Evolutionary conservation across 2,329 filamentous ascomycete species (phyloP).

Genomic region (Talaromyces sp.): DNA sequence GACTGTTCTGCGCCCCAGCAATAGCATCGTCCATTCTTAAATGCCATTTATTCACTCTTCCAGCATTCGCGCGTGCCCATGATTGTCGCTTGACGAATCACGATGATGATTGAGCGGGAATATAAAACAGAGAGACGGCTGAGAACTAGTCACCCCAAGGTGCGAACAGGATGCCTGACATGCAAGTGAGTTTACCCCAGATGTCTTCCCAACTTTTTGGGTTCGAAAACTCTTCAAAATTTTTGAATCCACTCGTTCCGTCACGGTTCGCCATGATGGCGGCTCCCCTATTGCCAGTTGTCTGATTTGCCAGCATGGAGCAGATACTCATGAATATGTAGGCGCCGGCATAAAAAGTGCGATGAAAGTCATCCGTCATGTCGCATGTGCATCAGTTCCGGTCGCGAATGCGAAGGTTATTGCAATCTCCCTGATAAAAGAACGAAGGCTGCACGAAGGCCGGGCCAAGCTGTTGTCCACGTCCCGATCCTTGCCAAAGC

Average conservation of each 20-base stretch:
- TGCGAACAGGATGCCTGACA: conserved; percentile 12
- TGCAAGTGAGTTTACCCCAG: conserved; percentile 8
- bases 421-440: conserved; percentile 7
- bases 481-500: background rate
- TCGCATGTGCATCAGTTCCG: conserved; percentile 19
- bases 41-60: background rate
- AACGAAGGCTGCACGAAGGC: conserved; percentile 3
- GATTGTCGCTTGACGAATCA: background rate
- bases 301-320: conserved; percentile 3
- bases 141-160: conserved; percentile 9
- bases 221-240: background rate
- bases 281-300: background rate
- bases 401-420: conserved; percentile 21
- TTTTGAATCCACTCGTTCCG: background rate
- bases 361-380: conserved; percentile 23
- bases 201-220: background rate
- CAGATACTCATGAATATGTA: conserved; percentile 1
- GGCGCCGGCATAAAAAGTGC: conserved; percentile 21
- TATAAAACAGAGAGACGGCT: background rate
- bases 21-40: background rate
- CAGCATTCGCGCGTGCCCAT: background rate
- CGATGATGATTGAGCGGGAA: background rate
- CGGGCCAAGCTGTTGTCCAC: background rate
- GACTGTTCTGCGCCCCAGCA: background rate
- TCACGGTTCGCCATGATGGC: background rate